Evolutionary conservation across 805 yeast species (phyloP), one percentile per base, ranked within the genome.

Genomic region (Ogataea trehaloabstinens): DNA sequence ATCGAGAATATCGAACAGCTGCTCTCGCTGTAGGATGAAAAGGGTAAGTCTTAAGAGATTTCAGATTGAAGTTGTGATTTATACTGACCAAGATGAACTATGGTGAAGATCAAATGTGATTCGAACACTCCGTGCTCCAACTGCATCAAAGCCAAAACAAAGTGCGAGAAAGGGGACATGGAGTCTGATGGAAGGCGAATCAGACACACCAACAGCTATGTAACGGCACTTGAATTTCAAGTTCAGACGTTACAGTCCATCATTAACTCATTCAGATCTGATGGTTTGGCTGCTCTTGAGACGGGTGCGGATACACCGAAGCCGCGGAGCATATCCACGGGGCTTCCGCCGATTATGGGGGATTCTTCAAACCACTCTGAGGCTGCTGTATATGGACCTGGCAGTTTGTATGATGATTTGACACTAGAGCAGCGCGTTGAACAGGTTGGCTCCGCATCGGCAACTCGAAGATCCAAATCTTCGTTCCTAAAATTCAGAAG

Each of bases 101-200:
- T 13, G 12, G 18, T 30, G 18, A 11, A 30, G 33, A 30, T 30
- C 33, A 30, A 30, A 30, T 30, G 33, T 16, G 33, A 30, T 30
- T 30, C 33, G 18, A 30, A n/a, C 18, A 30, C 33, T 20, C 33
- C 33, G 11, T 30, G 33, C 33, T 30, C 33, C 20, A 30, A 30
- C 19, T 30, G 33, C 33, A 17, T 30, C 10, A 30, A n/a, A 30
- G 33, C 33, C 12, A 30, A 30, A 6, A 30, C 33, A 17, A 30
- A 30, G 12, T 30, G 33, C 12, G 33, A 15, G 33, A 30, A 16
- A 16, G 33, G 33, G 18, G 18, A 30, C 18, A 30, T 30, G 6
- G 33, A 30, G 33, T 30, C 33, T 6, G 33, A 30, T 16, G 33
- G 33, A 30, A 30, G 33, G 18, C 33, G 33, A n/a, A 30, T 30